These are phyloP conservation scores for Ogataea hybrid DNA, from an alignment of 1,139 yeast species.

Conservation along the genomic window DNA sequence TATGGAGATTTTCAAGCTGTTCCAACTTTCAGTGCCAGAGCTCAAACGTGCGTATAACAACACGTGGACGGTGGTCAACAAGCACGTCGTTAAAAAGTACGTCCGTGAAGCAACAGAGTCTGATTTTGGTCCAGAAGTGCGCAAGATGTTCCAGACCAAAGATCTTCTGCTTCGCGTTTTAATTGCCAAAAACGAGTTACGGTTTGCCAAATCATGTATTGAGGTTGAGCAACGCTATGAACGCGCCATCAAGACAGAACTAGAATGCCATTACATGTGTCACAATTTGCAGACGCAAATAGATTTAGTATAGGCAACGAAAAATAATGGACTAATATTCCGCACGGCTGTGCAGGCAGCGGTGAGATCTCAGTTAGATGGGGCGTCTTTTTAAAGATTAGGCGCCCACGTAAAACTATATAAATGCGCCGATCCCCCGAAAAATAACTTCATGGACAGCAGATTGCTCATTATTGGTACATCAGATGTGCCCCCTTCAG, in stretches of 20 bases:
- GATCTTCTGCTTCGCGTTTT: constrained; percentile 25
- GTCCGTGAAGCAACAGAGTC: constrained; percentile 9
- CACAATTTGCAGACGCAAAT: constrained; percentile 1
- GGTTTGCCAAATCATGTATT: constrained; percentile 23
- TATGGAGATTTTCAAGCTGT: constrained; percentile 18
- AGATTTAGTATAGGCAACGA: constrained; percentile 2
- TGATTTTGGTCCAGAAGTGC: constrained; percentile 13
- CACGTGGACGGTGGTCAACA: constrained; percentile 24
- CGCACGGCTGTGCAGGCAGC: too few species aligned
- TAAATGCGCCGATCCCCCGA: too few species aligned
- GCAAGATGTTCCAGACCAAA: constrained; percentile 15
- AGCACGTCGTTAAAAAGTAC: constrained; percentile 19
- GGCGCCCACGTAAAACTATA: too few species aligned
- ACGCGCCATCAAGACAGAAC: constrained; percentile 27
- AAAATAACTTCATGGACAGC: too few species aligned
- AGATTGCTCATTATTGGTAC: too few species aligned
- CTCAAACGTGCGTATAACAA: constrained; percentile 20
- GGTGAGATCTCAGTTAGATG: too few species aligned
- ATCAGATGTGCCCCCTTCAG: too few species aligned
- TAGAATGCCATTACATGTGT: constrained; percentile 15
- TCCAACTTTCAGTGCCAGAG: constrained; percentile 13
- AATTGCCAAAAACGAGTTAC: constrained; percentile 26
- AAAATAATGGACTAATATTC: not conserved
- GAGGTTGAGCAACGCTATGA: constrained; percentile 30
- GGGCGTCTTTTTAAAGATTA: too few species aligned